These are phyloP conservation scores for Clavispora vitiphila DNA, from an alignment of 805 yeast genomes.

Conservation along the genomic window DNA sequence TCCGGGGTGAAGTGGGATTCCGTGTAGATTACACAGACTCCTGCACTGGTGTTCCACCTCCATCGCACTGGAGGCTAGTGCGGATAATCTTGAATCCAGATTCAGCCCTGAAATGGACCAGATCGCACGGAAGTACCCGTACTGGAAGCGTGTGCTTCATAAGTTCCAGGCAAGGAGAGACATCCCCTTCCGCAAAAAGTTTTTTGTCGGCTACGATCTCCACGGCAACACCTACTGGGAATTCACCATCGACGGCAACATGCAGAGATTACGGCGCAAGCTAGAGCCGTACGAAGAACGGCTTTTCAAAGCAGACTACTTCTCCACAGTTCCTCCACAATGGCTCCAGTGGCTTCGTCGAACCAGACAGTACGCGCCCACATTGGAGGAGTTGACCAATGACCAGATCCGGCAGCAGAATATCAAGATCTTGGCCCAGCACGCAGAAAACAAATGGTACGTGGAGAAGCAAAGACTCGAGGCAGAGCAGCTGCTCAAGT, in stretches of 20 bases:
- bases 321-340: conserved; percentile 56
- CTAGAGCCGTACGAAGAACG: conserved; percentile 50
- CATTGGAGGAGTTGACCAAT: conserved; percentile 52
- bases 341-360: conserved; percentile 81
- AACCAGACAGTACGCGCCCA: conserved; percentile 57
- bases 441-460: conserved; percentile 41
- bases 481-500: conserved; percentile 25
- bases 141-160: conserved; percentile 46
- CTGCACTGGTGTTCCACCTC: not conserved
- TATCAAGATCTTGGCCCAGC: conserved; percentile 46
- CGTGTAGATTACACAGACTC: not conserved
- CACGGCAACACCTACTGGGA: conserved; percentile 88
- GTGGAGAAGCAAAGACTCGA: conserved; percentile 32
- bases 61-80: not conserved
- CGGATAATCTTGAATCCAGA: not conserved
- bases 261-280: conserved; percentile 55
- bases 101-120: conserved; percentile 40
- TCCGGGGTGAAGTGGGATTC: no score
- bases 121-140: conserved; percentile 43
- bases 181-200: conserved; percentile 65
- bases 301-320: conserved; percentile 53
- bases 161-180: conserved; percentile 56
- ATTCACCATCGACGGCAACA: conserved; percentile 50
- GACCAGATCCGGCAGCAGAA: conserved; percentile 55
- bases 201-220: conserved; percentile 74